Percentiles rank a stretch among this genome's conserved stretches.
Evolutionary conservation across 2,329 filamentous ascomycete genomes (phyloP).

Genomic region (Amphichorda felina): DNA sequence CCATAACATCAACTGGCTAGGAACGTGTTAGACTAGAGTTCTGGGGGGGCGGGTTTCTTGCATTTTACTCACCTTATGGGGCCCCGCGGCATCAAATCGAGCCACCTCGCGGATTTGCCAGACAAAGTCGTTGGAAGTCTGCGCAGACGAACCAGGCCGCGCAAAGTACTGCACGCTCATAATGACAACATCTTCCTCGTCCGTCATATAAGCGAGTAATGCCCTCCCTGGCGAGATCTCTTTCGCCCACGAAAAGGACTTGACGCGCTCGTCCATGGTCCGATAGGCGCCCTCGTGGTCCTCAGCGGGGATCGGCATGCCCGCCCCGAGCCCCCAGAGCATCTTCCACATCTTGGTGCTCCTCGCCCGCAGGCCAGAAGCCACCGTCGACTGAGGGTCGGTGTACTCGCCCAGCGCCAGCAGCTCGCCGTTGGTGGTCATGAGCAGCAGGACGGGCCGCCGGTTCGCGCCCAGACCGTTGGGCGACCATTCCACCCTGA

Average conservation of each 20-base stretch:
- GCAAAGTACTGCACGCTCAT: slow-evolving; percentile 31
- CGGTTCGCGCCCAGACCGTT: slow-evolving; percentile 41
- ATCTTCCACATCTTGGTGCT: slow-evolving; percentile 38
- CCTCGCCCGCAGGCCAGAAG: slow-evolving; percentile 19
- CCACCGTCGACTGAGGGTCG: slow-evolving; percentile 12
- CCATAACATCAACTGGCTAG: slow-evolving; percentile 18
- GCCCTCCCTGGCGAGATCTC: slow-evolving; percentile 26
- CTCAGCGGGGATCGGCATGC: slow-evolving; percentile 33
- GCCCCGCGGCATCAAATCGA: slow-evolving; percentile 34
- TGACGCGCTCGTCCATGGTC: slow-evolving; percentile 31
- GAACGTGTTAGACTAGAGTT: neutral
- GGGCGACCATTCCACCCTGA: slow-evolving; percentile 45
- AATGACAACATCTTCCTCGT: slow-evolving; percentile 36
- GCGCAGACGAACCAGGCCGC: slow-evolving; percentile 9
- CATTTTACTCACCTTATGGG: slow-evolving; percentile 20
- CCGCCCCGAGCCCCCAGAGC: slow-evolving; percentile 43
- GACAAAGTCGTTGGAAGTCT: slow-evolving; percentile 9
- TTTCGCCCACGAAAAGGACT: slow-evolving; percentile 40
- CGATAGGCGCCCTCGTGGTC: slow-evolving; percentile 15
- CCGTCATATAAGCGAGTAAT: slow-evolving; percentile 39
- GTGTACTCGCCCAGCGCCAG: slow-evolving; percentile 37
- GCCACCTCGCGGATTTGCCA: slow-evolving; percentile 40
- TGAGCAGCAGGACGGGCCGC: slow-evolving; percentile 36
- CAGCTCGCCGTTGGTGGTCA: slow-evolving; percentile 37
- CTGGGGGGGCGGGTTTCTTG: neutral